Evolutionary conservation across 768 basidiomycete species (phyloP).

Genomic region (Cystofilobasidium macerans): DNA sequence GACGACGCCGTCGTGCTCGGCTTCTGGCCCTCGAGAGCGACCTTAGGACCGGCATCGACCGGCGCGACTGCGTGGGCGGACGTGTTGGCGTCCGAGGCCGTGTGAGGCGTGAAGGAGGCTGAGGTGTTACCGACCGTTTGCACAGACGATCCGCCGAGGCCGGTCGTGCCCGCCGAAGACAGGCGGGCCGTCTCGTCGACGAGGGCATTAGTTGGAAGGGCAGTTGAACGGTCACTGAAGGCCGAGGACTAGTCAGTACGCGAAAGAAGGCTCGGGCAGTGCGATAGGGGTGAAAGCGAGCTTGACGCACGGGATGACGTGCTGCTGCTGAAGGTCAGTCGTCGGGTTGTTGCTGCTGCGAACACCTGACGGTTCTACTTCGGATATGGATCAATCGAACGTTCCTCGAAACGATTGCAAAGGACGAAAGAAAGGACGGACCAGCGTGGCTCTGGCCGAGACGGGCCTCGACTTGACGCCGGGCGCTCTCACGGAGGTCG

Average conservation of each 20-base stretch:
- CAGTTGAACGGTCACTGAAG: background rate
- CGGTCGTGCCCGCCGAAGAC: background rate
- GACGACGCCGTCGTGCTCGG: background rate
- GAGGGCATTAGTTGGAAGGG: background rate
- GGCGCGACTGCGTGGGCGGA: background rate
- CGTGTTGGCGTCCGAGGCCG: background rate
- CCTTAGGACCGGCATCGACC: background rate
- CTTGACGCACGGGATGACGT: background rate
- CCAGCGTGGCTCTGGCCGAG: background rate
- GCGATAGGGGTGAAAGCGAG: background rate
- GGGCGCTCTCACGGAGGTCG: background rate
- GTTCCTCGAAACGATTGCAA: background rate
- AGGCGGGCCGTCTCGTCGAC: background rate
- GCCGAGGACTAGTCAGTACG: background rate
- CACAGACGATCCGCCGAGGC: background rate
- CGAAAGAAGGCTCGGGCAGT: background rate
- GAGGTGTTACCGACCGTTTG: conserved; percentile 3
- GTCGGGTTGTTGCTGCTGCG: background rate
- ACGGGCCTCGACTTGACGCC: background rate
- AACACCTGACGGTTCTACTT: too few relatives aligned
- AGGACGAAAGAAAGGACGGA: background rate
- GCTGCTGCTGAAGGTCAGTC: background rate
- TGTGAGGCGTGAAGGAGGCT: background rate
- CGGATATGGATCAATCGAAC: background rate
- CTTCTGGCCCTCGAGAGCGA: background rate